Conservation (phyloP, 2,329 filamentous ascomycete genomes). For the Calonectria pseudoreteaudii region DNA sequence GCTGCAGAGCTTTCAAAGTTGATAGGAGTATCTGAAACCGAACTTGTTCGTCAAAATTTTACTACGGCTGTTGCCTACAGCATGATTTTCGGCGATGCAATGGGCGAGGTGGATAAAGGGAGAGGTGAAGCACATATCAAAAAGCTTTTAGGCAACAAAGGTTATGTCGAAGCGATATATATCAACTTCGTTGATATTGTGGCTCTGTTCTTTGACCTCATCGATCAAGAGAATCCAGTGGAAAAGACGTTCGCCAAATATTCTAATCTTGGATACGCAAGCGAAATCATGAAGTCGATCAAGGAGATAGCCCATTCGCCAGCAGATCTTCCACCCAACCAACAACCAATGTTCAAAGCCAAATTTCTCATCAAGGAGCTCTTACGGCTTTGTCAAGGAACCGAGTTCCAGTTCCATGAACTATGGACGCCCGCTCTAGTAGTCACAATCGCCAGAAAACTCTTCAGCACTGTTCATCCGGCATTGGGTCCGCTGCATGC, state of each 20-base stretch:
- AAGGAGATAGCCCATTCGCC: slow-evolving; percentile 74
- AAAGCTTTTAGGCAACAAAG: slow-evolving; percentile 74
- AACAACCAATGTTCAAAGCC: slow-evolving; percentile 88
- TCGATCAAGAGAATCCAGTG: slow-evolving; percentile 81
- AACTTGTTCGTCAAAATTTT: slow-evolving; percentile 77
- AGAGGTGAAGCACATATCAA: slow-evolving; percentile 76
- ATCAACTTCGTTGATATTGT: slow-evolving; percentile 82
- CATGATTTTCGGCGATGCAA: slow-evolving; percentile 69
- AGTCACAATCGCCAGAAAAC: slow-evolving; percentile 78
- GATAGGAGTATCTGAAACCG: slow-evolving; percentile 64
- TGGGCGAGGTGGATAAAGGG: slow-evolving; percentile 50
- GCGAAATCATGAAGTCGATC: slow-evolving; percentile 76
- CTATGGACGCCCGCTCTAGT: slow-evolving; percentile 84
- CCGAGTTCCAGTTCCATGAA: slow-evolving; percentile 70
- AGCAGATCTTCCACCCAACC: slow-evolving; percentile 76
- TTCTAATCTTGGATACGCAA: slow-evolving; percentile 69
- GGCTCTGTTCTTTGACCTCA: slow-evolving; percentile 78
- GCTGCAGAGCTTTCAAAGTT: slow-evolving; percentile 69
- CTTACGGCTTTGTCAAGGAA: slow-evolving; percentile 80
- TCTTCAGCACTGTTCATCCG: slow-evolving; percentile 84
- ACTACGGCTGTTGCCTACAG: slow-evolving; percentile 85
- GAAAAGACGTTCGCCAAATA: slow-evolving; percentile 75
- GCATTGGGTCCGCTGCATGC: slow-evolving; percentile 89
- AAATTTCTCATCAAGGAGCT: slow-evolving; percentile 82
- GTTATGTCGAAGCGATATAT: slow-evolving; percentile 72